Evolutionary conservation across 441 rosid species (phyloP).

Genomic region (Adansonia madagascariensis): DNA sequence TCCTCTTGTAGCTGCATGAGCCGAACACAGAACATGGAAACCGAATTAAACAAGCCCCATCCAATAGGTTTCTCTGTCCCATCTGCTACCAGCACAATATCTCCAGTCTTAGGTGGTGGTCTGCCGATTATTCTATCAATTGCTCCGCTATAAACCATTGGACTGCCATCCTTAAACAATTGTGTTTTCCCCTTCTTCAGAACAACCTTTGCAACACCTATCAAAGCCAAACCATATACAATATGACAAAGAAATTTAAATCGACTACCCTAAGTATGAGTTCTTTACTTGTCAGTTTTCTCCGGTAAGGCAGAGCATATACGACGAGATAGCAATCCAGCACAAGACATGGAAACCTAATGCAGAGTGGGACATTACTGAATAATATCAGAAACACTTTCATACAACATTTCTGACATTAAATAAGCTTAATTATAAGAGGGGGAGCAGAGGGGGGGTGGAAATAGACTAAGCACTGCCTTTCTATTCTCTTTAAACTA

Average conservation of each 20-base stretch:
- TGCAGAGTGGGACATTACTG: neutral
- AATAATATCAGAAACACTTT: neutral
- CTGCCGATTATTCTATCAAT: conserved; percentile 83
- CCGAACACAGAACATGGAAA: conserved; percentile 86
- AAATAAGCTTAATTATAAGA: neutral
- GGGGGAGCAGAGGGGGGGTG: no score
- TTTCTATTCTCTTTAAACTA: neutral
- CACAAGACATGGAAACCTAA: neutral
- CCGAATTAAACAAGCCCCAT: conserved; percentile 89
- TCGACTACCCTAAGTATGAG: neutral
- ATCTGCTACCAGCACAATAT: conserved; percentile 84
- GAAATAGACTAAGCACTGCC: neutral
- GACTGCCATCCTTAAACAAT: conserved; percentile 83
- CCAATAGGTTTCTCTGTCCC: conserved; percentile 80
- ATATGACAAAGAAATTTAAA: conserved; percentile 7
- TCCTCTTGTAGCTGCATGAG: conserved; percentile 95
- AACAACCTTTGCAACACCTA: conserved; percentile 82
- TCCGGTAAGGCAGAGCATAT: conserved; percentile 3
- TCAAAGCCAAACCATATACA: conserved; percentile 19
- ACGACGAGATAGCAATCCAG: neutral
- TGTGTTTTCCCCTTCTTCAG: conserved; percentile 87
- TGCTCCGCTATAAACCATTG: conserved; percentile 93
- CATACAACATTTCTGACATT: neutral
- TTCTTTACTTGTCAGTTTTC: neutral
- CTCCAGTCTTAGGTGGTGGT: conserved; percentile 86